Percentiles rank a stretch among this genome's conserved stretches.
phyloP scores from a whole-genome alignment of 2,329 filamentous ascomycete genomes.

The Gyromitra esculenta region DNA sequence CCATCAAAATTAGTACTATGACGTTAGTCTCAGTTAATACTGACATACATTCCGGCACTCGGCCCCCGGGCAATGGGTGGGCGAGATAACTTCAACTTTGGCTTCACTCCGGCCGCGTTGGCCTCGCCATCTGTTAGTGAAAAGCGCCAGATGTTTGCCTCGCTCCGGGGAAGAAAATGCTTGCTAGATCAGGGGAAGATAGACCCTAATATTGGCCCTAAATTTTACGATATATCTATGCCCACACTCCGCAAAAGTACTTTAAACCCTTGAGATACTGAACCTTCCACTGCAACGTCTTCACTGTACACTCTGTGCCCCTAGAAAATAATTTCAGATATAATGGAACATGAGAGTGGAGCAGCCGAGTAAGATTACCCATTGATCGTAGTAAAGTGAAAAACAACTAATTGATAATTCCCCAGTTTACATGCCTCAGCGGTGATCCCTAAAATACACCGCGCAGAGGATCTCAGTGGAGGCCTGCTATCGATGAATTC shows the following conservation, averaged over 20 bases:
- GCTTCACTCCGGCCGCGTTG: neutral
- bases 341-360: constrained; percentile 33
- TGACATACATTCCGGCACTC: neutral
- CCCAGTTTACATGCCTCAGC: constrained; percentile 15
- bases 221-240: constrained; percentile 21
- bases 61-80: constrained; percentile 11
- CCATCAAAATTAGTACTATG: neutral
- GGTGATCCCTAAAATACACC: constrained; percentile 10
- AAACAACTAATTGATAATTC: constrained; percentile 5
- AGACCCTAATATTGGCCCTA: neutral
- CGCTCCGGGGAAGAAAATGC: neutral
- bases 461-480: constrained; percentile 9
- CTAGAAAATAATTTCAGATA: neutral
- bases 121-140: neutral
- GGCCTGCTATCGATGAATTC: constrained; percentile 5
- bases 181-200: constrained; percentile 7
- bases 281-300: neutral
- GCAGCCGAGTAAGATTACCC: constrained; percentile 18
- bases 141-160: constrained; percentile 12
- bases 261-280: constrained; percentile 7
- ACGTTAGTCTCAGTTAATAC: constrained; percentile 1
- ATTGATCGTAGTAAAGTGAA: neutral
- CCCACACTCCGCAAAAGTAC: constrained; percentile 14
- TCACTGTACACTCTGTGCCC: neutral
- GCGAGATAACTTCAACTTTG: neutral